A percentile compares a stretch with the other conserved stretches of the same genome.
phyloP scores from a whole-genome alignment of 495 filamentous ascomycete genomes.

The Aspergillus sclerotioniger region DNA sequence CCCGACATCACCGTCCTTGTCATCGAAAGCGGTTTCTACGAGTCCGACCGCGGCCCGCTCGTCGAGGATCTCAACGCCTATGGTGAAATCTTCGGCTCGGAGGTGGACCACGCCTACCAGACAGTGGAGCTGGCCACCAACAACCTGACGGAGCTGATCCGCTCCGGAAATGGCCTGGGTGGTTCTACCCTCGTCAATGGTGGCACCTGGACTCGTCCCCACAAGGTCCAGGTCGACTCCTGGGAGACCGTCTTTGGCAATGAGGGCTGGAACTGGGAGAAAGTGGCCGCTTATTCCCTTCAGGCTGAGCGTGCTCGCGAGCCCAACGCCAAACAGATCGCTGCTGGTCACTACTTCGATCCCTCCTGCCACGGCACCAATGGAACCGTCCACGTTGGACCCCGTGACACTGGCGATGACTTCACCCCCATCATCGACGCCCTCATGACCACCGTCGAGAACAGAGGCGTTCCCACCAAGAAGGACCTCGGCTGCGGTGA shows the following conservation, averaged over 20 bases:
- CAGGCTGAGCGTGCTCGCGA: conserved; percentile 20
- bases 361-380: conserved; percentile 25
- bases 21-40: conserved; percentile 48
- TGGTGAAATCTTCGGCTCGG: conserved; percentile 34
- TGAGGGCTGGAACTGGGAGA: conserved; percentile 52
- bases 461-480: conserved; percentile 17
- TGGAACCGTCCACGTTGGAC: conserved; percentile 26
- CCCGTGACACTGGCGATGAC: conserved; percentile 19
- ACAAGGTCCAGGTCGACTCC: conserved; percentile 45
- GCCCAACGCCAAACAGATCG: conserved; percentile 18
- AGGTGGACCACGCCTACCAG: conserved; percentile 19
- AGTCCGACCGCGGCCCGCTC: conserved; percentile 29
- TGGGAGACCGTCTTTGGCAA: conserved; percentile 51
- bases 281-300: conserved; percentile 42
- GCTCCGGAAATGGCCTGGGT: conserved; percentile 39
- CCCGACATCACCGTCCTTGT: conserved; percentile 47
- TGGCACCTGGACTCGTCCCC: conserved; percentile 44
- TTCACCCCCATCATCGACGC: conserved; percentile 23
- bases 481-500: conserved; percentile 25
- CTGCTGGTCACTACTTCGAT: conserved; percentile 23
- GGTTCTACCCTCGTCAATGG: conserved; percentile 59
- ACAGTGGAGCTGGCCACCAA: conserved; percentile 19
- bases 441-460: conserved; percentile 21
- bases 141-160: conserved; percentile 16
- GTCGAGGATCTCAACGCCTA: conserved; percentile 36